These are phyloP conservation scores for Cyberlindnera bimundalis DNA, from an alignment of 805 yeast genomes.

Conservation along the genomic window DNA sequence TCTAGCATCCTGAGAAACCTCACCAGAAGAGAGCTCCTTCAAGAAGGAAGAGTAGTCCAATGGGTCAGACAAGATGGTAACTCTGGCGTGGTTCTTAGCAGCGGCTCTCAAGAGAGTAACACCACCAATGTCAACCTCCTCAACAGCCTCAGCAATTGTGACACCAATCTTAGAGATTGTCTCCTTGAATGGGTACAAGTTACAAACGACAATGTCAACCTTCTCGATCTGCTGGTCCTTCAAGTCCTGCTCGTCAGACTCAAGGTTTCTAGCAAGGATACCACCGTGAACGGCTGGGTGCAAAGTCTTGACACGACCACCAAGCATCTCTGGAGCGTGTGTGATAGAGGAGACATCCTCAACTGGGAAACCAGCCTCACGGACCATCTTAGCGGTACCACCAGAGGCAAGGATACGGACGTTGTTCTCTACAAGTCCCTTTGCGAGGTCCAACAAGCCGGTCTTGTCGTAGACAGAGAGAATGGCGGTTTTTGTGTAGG, in stretches of 20 bases:
- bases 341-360: constrained; percentile 94
- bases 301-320: constrained; percentile 96
- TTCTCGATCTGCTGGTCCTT: constrained; percentile 87
- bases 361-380: constrained; percentile 98
- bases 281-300: constrained; percentile 99
- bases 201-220: constrained; percentile 96
- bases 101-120: constrained; percentile 97
- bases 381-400: constrained; percentile 90
- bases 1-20: constrained; percentile 67
- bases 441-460: constrained; percentile 92
- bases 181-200: constrained; percentile 97
- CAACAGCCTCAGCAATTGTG: constrained; percentile 95
- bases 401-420: constrained; percentile 96
- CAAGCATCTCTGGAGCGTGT: constrained; percentile 98
- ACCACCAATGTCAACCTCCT: constrained; percentile 98
- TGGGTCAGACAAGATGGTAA: constrained; percentile 93
- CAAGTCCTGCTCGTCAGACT: constrained; percentile 85
- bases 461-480: constrained; percentile 97
- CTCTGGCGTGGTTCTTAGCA: constrained; percentile 96
- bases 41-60: constrained; percentile 85
- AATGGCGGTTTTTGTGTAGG: constrained; percentile 79
- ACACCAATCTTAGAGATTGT: constrained; percentile 94
- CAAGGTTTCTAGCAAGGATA: constrained; percentile 90
- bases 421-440: constrained; percentile 84
- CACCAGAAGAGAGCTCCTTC: constrained; percentile 69